Base-by-base conservation (phyloP, 495 filamentous ascomycete genomes). In the Penicillium crystallinum region DNA sequence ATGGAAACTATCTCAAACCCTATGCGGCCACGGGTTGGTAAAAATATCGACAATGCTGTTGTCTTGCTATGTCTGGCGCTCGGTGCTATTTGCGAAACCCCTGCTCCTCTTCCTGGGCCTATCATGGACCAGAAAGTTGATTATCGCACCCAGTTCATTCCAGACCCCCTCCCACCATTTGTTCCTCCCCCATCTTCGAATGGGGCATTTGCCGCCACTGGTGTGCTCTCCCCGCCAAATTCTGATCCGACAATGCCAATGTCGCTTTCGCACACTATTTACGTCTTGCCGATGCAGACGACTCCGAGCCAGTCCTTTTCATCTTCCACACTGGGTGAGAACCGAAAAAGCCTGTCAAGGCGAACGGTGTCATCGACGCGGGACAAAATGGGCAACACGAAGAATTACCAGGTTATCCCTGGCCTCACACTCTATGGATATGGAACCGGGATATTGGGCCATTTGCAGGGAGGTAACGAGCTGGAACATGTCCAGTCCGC, bases 401-500 rank as follows among this genome's bases (percentile, higher is more conserved):
- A 81, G 46, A 96, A 98, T 62, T 66, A 91, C n/a, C 90, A 96
- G 61, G 77, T 86, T 6, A 87, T 97, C 53, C 92, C 93, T 1
- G 93, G 93, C 0, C 70, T 97, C 50, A 85, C 89, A 15, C 95
- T 95, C 62, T 97, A 90, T 68, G 86, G 85, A 12, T 83, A 88
- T 55, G 93, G 91, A 2, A 85, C 86, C 3, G 84, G 88, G 55
- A 96, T 97, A n/a, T 73, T 97, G 27, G 93, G 91, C 1, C 83
- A 80, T 34, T 80, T 91, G 21, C 77, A 84, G 46, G 91, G 88
- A 5, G 87, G 85, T 7, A 88, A 88, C 48, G 84, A 86, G 35
- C 70, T 97, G 36, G 77, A 82, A 38, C 87, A 95, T 62, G 89
- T 91, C 8, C 89, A 96, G 63, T 89, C 85, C n/a, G 80, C 82